These are phyloP conservation scores for Schizochytrium sp. DNA, from an alignment of 108 stramenopile genomes.

Conservation along the genomic window DNA sequence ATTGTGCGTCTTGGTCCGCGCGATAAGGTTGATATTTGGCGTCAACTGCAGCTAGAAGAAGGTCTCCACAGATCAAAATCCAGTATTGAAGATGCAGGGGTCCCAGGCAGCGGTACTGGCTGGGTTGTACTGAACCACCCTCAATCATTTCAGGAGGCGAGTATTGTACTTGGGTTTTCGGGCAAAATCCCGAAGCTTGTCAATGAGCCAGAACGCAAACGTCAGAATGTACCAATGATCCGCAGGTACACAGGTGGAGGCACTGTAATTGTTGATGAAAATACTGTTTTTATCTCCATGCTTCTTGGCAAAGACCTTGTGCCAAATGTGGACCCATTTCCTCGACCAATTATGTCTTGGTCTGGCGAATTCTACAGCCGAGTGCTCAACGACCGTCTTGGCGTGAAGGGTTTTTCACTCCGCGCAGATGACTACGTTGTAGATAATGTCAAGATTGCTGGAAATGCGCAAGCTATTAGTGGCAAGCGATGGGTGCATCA, in stretches of 20 bases:
- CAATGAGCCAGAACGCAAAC: conserved; percentile 71
- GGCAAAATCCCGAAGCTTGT: conserved; percentile 84
- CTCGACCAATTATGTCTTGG: conserved; percentile 89
- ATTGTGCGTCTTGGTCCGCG: conserved; percentile 40
- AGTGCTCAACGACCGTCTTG: not conserved
- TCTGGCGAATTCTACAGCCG: conserved; percentile 80
- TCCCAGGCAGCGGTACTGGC: not conserved
- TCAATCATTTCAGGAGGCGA: conserved; percentile 62
- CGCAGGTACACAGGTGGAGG: conserved; percentile 94
- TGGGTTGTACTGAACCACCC: conserved; percentile 46
- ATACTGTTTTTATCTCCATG: conserved; percentile 84
- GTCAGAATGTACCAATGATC: conserved; percentile 79
- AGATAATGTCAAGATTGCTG: conserved; percentile 86
- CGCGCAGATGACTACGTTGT: conserved; percentile 91
- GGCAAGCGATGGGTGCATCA: conserved; percentile 90
- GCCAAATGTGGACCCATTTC: conserved; percentile 78
- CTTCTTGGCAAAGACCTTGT: conserved; percentile 78
- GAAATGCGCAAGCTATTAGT: conserved; percentile 92
- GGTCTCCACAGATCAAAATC: not conserved
- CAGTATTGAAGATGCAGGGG: not conserved
- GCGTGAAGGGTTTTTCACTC: conserved; percentile 68
- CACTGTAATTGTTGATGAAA: conserved; percentile 89
- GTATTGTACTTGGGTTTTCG: conserved; percentile 87
- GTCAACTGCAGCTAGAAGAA: conserved; percentile 22
- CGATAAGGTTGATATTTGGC: not conserved